These are phyloP conservation scores for Cavenderia fasciculata DNA, from an alignment of 78 protist genomes.

Conservation along the genomic window DNA sequence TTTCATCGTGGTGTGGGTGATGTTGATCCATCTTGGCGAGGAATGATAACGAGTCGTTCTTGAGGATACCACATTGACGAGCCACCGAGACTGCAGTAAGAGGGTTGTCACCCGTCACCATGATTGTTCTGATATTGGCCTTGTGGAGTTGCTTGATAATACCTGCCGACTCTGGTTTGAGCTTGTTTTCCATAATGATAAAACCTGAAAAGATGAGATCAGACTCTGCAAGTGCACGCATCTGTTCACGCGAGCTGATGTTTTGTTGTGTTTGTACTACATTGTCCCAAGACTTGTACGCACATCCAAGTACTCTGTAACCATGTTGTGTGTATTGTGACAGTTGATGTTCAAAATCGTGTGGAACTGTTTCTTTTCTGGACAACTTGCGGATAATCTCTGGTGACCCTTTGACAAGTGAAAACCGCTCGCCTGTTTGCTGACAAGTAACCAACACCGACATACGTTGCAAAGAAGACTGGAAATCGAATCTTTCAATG, in stretches of 20 bases:
- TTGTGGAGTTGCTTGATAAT: conserved; percentile 45
- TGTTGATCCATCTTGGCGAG: conserved; percentile 4
- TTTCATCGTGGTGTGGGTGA: neutral
- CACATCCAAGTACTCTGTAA: conserved; percentile 90
- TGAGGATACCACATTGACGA: conserved; percentile 80
- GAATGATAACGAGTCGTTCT: conserved; percentile 4
- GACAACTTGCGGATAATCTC: conserved; percentile 84
- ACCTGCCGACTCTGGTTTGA: conserved; percentile 80
- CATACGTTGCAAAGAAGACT: conserved; percentile 90
- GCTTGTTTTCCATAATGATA: conserved; percentile 78
- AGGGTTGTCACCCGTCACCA: conserved; percentile 93
- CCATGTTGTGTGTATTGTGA: conserved; percentile 83
- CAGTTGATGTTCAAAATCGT: conserved; percentile 53
- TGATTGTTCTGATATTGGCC: conserved; percentile 81
- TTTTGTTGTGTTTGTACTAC: neutral
- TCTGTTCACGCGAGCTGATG: neutral
- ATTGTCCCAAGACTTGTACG: conserved; percentile 10
- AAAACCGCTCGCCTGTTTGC: neutral
- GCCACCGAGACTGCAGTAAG: conserved; percentile 94
- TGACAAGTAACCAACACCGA: conserved; percentile 57
- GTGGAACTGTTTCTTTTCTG: conserved; percentile 65
- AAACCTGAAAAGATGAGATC: conserved; percentile 78
- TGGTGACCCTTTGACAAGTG: conserved; percentile 92
- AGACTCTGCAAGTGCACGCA: conserved; percentile 59
- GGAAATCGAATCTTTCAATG: conserved; percentile 72